Conservation (phyloP, 225 moss, liverwort and hornwort genomes). For the Straminergon stramineum region DNA sequence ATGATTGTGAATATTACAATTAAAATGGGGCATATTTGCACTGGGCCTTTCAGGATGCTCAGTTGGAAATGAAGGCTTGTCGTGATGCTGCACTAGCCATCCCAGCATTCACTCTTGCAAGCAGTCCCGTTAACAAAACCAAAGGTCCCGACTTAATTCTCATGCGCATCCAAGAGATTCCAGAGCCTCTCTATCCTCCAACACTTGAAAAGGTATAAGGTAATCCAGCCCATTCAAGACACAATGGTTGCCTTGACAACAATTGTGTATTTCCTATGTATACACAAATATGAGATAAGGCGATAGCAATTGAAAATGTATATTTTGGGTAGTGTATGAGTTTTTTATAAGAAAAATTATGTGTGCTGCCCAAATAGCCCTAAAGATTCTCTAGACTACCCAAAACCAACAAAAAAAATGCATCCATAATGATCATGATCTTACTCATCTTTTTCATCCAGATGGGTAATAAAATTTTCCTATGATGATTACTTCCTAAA, state of each 20-base stretch:
- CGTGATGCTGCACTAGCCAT: slow-evolving; percentile 64
- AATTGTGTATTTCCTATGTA: neutral
- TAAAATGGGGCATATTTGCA: neutral
- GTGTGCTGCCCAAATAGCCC: neutral
- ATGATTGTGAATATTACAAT: neutral
- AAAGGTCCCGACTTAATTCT: slow-evolving; percentile 40
- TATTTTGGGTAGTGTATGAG: neutral
- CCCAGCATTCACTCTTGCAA: slow-evolving; percentile 75
- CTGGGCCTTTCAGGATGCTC: slow-evolving; percentile 28
- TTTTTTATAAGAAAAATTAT: no score
- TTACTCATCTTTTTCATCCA: neutral
- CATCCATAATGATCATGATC: neutral
- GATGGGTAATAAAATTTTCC: accelerated
- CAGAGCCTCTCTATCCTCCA: slow-evolving; percentile 73
- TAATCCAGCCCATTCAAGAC: neutral
- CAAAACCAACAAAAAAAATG: neutral
- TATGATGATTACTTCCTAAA: neutral
- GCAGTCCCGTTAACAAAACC: slow-evolving; percentile 50
- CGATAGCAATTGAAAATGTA: neutral
- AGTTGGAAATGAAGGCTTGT: slow-evolving; percentile 57
- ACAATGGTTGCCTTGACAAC: neutral
- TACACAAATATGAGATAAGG: neutral
- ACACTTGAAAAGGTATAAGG: slow-evolving; percentile 66
- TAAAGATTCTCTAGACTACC: no score
- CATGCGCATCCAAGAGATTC: slow-evolving; percentile 68